Evolutionary conservation across 2,329 filamentous ascomycete species (phyloP).

Genomic region (Coniochaeta prunicola): DNA sequence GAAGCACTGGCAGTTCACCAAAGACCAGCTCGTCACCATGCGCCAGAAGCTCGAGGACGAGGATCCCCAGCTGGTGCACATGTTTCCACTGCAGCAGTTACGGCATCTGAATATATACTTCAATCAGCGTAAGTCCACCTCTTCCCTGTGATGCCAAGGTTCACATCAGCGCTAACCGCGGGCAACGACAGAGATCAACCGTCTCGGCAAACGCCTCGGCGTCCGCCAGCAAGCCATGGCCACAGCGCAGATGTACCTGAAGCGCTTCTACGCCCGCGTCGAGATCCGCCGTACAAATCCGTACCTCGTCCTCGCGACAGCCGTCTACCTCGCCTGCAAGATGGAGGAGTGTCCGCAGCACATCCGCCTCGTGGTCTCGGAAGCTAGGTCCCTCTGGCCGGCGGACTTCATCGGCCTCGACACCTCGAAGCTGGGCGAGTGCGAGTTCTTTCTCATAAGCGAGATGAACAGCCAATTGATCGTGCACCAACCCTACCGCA

Average conservation of each 20-base stretch:
- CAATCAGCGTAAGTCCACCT: slow-evolving; percentile 62
- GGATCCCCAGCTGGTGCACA: slow-evolving; percentile 65
- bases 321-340: slow-evolving; percentile 92
- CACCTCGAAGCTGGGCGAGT: slow-evolving; percentile 80
- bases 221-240: slow-evolving; percentile 88
- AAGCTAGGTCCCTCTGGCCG: slow-evolving; percentile 80
- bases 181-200: slow-evolving; percentile 57
- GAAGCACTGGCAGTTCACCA: slow-evolving; percentile 83
- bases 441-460: slow-evolving; percentile 86
- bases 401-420: slow-evolving; percentile 67
- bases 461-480: slow-evolving; percentile 88
- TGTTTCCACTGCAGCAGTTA: slow-evolving; percentile 75
- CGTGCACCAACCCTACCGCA: slow-evolving; percentile 84
- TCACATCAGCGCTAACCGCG: neutral
- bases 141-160: neutral
- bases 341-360: slow-evolving; percentile 98
- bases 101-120: slow-evolving; percentile 87
- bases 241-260: slow-evolving; percentile 90
- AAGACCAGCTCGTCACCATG: slow-evolving; percentile 68
- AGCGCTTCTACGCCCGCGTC: slow-evolving; percentile 85
- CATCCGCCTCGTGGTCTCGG: slow-evolving; percentile 81
- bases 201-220: slow-evolving; percentile 75
- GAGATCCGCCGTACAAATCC: slow-evolving; percentile 91
- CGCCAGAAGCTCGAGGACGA: slow-evolving; percentile 72
- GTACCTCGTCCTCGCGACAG: slow-evolving; percentile 86